Base-by-base conservation (phyloP, 2,329 filamentous ascomycete genomes). In the Aspergillus vadensis region DNA sequence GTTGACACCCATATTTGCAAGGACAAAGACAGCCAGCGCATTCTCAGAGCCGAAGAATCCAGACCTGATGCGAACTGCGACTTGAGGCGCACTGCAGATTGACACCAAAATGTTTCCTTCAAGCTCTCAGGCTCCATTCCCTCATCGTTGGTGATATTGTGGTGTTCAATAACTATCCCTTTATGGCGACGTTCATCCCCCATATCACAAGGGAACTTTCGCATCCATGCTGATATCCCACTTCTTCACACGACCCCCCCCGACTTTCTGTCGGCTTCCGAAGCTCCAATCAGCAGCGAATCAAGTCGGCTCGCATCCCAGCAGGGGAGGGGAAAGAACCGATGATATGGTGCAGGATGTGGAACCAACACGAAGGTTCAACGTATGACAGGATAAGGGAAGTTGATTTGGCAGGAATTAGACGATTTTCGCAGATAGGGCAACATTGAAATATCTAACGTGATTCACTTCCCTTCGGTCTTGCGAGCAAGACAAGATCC, bases 391-490 rank as follows among this genome's bases (percentile, higher is more conserved):
- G 49, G 0, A 23, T 64, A 3, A 63, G 68, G 15, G 66, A 67
- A 6, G 61, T 56, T 15, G 9, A 50, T 2, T 19, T 60, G 1
- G 49, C 59, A 14, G 49, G 56, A 36, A 3, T 61, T 75, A 10
- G 53, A 55, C 3, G 61, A 50, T 2, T 74, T 69, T 70, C 67
- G 70, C 41, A 32, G 54, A 2, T 44, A 75, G 15, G 74, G 72
- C 51, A 30, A 12, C 27, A 10, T 12, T 30, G 27, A 4, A 30
- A 30, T 27, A 27, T 27, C 4, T 19, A 4, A 56, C 41, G 0
- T 32, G 30, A 0, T 62, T 67, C 5, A 4, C 36, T 1, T 73
- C 71, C 1, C 70, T 74, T 17, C 67, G 5, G 2, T 25, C 71
- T 48, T 75, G 72, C 59, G 69, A 68, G 27, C 4, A 68, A 68